Evolutionary conservation across 2,329 filamentous ascomycete genomes (phyloP).

Genomic region (Rhynchosporium graminicola): DNA sequence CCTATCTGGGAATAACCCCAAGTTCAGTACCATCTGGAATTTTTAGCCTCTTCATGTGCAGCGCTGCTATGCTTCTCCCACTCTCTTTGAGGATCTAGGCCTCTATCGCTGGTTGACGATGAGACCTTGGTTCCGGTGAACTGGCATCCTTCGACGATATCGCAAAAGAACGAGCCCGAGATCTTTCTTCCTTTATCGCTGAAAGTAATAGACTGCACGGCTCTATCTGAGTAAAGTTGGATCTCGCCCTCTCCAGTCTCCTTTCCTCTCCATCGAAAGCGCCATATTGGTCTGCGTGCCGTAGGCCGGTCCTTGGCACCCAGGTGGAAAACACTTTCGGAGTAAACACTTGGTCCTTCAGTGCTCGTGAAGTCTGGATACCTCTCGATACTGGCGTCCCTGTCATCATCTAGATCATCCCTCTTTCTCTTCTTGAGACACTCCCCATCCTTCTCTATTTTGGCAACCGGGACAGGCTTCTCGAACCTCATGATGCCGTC

Average conservation of each 20-base stretch:
- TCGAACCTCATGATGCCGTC: conserved; percentile 31
- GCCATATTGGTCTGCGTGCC: conserved; percentile 26
- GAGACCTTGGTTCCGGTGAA: conserved; percentile 26
- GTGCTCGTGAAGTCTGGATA: not conserved
- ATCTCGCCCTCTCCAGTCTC: conserved; percentile 31
- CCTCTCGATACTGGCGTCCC: conserved; percentile 18
- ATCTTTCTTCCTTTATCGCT: conserved; percentile 25
- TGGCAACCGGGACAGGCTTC: conserved; percentile 22
- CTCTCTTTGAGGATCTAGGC: conserved; percentile 21
- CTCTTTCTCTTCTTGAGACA: conserved; percentile 23
- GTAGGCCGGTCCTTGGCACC: conserved; percentile 26
- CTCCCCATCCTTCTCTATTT: not conserved
- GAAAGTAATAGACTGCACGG: conserved; percentile 22
- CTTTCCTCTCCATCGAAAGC: conserved; percentile 28
- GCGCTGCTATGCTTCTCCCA: conserved; percentile 23
- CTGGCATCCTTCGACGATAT: conserved; percentile 16
- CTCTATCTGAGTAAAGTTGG: conserved; percentile 22
- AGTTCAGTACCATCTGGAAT: conserved; percentile 14
- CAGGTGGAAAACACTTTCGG: conserved; percentile 20
- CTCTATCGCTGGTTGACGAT: not conserved
- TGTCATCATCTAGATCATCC: conserved; percentile 24
- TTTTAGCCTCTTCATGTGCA: conserved; percentile 21
- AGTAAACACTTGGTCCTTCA: conserved; percentile 10
- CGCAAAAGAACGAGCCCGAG: conserved; percentile 23
- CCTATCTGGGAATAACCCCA: too few species aligned